These are phyloP conservation scores for Psilocybe azurescens DNA, from an alignment of 768 basidiomycete species.

Conservation along the genomic window DNA sequence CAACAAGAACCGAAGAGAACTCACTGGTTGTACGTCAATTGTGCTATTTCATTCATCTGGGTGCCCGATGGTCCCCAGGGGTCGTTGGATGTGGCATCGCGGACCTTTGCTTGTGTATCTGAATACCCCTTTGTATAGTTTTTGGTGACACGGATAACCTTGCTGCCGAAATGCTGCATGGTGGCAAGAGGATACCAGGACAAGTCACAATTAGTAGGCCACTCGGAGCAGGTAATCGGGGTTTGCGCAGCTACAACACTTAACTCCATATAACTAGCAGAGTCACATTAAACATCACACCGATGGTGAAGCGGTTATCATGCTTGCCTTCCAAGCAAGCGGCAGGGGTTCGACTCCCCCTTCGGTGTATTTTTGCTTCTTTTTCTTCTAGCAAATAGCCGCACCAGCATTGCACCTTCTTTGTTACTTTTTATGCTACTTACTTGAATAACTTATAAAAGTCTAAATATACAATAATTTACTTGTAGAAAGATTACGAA, in stretches of 20 bases:
- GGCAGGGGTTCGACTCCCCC: conserved; percentile 80
- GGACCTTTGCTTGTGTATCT: conserved; percentile 92
- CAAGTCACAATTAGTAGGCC: background rate
- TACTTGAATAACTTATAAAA: too few species aligned
- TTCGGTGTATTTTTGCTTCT: conserved; percentile 49
- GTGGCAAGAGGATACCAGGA: conserved; percentile 15
- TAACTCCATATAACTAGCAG: background rate
- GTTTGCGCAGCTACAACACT: background rate
- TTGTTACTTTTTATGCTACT: too few species aligned
- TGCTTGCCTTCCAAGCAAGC: conserved; percentile 88
- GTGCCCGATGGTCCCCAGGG: conserved; percentile 98
- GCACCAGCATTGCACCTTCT: too few species aligned
- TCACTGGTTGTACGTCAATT: conserved; percentile 96
- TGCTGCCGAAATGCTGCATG: conserved; percentile 86
- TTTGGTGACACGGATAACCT: conserved; percentile 86
- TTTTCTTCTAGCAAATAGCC: background rate
- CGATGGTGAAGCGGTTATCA: conserved; percentile 91
- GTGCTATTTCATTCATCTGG: conserved; percentile 99
- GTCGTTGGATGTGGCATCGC: conserved; percentile 97
- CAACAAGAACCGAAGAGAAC: conserved; percentile 32
- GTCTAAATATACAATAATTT: too few species aligned
- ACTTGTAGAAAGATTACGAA: too few species aligned
- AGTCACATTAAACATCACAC: conserved; percentile 21
- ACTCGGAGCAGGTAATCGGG: background rate
- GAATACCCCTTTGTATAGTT: conserved; percentile 98